Evolutionary conservation across 1,139 yeast species (phyloP).

Genomic region (Diutina catenulata): DNA sequence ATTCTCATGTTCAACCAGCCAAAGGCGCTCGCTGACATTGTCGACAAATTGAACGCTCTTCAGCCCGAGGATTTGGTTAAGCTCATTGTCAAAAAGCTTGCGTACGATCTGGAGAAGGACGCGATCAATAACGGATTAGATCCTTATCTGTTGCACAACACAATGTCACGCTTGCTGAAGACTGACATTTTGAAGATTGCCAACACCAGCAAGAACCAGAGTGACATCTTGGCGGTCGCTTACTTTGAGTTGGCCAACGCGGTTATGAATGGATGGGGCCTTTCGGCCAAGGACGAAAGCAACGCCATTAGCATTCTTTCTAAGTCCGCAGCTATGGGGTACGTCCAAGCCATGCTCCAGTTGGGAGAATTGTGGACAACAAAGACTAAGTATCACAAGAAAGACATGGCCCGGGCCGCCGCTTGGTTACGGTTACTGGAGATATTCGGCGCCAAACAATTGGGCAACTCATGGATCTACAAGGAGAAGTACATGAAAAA

Average conservation of each 20-base stretch:
- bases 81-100: constrained; percentile 17
- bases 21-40: constrained; percentile 7
- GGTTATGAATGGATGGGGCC: constrained; percentile 50
- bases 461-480: constrained; percentile 73
- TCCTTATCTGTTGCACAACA: constrained; percentile 17
- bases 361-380: constrained; percentile 63
- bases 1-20: constrained; percentile 13
- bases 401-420: constrained; percentile 55
- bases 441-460: constrained; percentile 47
- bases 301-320: constrained; percentile 52
- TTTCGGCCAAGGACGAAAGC: constrained; percentile 35
- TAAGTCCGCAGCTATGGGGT: constrained; percentile 60
- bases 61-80: constrained; percentile 21
- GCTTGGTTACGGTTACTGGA: constrained; percentile 63
- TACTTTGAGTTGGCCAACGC: constrained; percentile 50
- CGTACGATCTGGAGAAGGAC: constrained; percentile 5
- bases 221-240: constrained; percentile 21
- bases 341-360: constrained; percentile 56
- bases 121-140: constrained; percentile 14
- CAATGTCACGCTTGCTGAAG: constrained; percentile 17
- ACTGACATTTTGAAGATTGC: constrained; percentile 18
- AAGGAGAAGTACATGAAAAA: constrained; percentile 49
- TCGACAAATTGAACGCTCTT: constrained; percentile 18
- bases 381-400: constrained; percentile 42
- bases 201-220: constrained; percentile 16